Evolutionary conservation across 163 green algal species (phyloP).

Genomic region (Prototheca wickerhamii): DNA sequence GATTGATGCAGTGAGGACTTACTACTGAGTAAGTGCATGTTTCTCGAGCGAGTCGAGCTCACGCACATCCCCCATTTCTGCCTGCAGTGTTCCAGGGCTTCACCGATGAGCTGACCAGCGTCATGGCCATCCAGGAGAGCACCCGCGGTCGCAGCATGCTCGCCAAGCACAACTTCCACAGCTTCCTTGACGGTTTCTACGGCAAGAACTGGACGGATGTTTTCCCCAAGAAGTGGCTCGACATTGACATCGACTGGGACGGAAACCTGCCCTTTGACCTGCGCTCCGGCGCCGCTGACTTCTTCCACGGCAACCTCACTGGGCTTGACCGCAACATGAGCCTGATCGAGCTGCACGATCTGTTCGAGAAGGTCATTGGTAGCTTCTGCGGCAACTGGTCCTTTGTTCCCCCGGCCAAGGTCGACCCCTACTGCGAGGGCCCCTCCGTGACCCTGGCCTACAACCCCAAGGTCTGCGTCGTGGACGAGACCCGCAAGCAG

Average conservation of each 20-base stretch:
- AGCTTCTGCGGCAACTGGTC: neutral
- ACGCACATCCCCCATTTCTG: neutral
- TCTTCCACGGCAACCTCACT: neutral
- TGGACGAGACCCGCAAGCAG: conserved; percentile 22
- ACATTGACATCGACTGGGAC: neutral
- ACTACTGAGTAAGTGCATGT: neutral
- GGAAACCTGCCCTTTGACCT: neutral
- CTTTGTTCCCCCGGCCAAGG: conserved; percentile 5
- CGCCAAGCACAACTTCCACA: neutral
- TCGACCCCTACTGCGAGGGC: conserved; percentile 20
- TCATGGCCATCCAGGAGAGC: neutral
- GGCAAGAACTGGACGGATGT: neutral
- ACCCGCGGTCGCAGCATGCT: neutral
- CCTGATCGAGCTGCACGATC: neutral
- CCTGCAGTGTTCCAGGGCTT: conserved; percentile 1
- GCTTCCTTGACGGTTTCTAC: neutral
- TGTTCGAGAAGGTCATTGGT: neutral
- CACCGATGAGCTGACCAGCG: neutral
- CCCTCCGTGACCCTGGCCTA: conserved; percentile 15
- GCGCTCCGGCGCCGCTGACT: neutral
- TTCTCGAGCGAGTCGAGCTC: neutral
- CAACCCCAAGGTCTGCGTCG: conserved; percentile 19
- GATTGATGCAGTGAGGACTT: neutral
- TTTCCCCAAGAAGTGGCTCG: neutral
- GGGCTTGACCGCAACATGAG: neutral